These are phyloP conservation scores for Debaryomyces singareniensis DNA, from an alignment of 1,139 yeast species.

Conservation along the genomic window DNA sequence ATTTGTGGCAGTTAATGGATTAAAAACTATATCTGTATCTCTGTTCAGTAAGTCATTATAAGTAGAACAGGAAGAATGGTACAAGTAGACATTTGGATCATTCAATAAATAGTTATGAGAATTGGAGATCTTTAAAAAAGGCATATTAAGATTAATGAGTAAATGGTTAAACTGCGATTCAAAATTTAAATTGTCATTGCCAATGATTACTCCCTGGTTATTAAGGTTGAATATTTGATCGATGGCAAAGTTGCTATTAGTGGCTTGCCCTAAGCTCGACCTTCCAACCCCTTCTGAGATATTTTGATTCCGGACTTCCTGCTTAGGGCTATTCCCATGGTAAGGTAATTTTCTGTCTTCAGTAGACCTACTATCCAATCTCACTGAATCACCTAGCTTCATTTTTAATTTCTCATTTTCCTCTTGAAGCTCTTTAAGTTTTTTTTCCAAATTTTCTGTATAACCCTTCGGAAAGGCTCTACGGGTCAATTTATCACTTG, in stretches of 20 bases:
- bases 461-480: slow-evolving; percentile 73
- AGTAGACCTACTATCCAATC: background rate
- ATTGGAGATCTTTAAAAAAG: slow-evolving; percentile 41
- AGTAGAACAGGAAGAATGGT: slow-evolving; percentile 36
- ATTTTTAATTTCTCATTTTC: slow-evolving; percentile 40
- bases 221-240: slow-evolving; percentile 45
- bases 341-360: slow-evolving; percentile 1
- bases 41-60: slow-evolving; percentile 35
- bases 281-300: slow-evolving; percentile 5
- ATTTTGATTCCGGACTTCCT: slow-evolving; percentile 1
- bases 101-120: slow-evolving; percentile 39
- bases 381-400: slow-evolving; percentile 8
- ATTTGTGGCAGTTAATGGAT: slow-evolving; percentile 33
- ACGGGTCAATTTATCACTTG: slow-evolving; percentile 66
- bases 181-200: slow-evolving; percentile 43
- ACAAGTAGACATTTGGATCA: slow-evolving; percentile 40
- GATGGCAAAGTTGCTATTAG: slow-evolving; percentile 35
- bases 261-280: slow-evolving; percentile 9
- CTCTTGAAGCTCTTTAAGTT: slow-evolving; percentile 53
- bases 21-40: slow-evolving; percentile 37
- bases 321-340: background rate
- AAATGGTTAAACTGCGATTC: slow-evolving; percentile 45
- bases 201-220: slow-evolving; percentile 40
- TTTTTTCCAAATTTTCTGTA: slow-evolving; percentile 65
- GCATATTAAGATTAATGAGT: slow-evolving; percentile 38